Evolutionary conservation across 345 rosid genomes (phyloP).

Genomic region (Aquilaria sinensis): DNA sequence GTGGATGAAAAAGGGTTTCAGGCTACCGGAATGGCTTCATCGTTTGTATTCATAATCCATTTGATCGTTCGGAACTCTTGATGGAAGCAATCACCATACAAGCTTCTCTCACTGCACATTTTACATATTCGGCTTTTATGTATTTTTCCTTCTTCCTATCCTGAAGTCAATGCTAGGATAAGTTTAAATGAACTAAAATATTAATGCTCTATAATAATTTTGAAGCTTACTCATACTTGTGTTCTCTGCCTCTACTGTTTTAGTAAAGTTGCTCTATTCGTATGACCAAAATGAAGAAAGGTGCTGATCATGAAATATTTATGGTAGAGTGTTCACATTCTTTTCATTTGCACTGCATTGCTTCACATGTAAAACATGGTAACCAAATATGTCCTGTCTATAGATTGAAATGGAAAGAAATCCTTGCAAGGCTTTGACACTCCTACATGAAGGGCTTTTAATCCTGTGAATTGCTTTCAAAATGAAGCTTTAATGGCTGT

Average conservation of each 20-base stretch:
- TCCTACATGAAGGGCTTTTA: conserved; percentile 29
- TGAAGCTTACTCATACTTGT: neutral
- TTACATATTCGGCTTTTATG: neutral
- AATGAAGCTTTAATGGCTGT: conserved; percentile 52
- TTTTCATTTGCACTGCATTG: conserved; percentile 93
- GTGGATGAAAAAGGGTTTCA: no score
- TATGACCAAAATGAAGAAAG: conserved; percentile 79
- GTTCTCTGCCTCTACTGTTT: conserved; percentile 4
- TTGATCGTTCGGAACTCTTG: no score
- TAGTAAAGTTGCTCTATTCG: conserved; percentile 86
- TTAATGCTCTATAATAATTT: neutral
- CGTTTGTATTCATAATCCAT: no score
- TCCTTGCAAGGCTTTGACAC: conserved; percentile 72
- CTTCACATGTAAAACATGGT: conserved; percentile 79
- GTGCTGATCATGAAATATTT: conserved; percentile 84
- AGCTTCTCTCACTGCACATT: no score
- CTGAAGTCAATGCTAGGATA: neutral
- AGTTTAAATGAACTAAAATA: neutral
- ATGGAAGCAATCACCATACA: no score
- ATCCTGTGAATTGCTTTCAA: conserved; percentile 35
- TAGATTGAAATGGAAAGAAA: conserved; percentile 83
- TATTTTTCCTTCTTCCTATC: neutral
- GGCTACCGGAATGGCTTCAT: no score
- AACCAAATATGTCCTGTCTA: conserved; percentile 91
- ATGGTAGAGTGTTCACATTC: conserved; percentile 95